Evolutionary conservation across 768 basidiomycete species (phyloP).

Genomic region (Boletus edulis): DNA sequence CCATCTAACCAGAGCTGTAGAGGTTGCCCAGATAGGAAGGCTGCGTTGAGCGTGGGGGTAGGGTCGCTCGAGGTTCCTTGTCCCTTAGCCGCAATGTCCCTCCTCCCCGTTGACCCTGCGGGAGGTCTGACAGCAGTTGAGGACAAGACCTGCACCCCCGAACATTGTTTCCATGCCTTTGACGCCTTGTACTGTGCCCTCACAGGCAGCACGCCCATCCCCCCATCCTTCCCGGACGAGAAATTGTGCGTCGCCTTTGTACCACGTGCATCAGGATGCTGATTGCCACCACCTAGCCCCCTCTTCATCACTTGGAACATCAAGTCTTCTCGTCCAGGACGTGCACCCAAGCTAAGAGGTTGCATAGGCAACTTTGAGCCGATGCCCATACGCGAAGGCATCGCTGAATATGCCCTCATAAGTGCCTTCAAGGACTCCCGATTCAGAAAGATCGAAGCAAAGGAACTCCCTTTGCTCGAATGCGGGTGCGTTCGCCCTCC

Average conservation of each 20-base stretch:
- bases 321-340: constrained; percentile 56
- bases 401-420: constrained; percentile 88
- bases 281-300: constrained; percentile 40
- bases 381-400: constrained; percentile 66
- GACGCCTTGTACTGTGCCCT: constrained; percentile 80
- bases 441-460: constrained; percentile 74
- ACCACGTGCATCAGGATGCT: neutral
- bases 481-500: constrained; percentile 66
- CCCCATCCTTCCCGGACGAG: constrained; percentile 64
- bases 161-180: constrained; percentile 82
- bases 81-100: constrained; percentile 46
- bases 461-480: constrained; percentile 77
- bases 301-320: constrained; percentile 98
- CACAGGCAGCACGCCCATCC: constrained; percentile 48
- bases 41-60: constrained; percentile 1
- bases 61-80: constrained; percentile 7
- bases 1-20: neutral
- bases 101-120: constrained; percentile 51
- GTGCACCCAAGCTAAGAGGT: constrained; percentile 69
- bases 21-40: constrained; percentile 30
- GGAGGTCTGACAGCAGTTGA: constrained; percentile 38
- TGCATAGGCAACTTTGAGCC: constrained; percentile 95
- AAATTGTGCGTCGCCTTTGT: constrained; percentile 65
- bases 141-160: constrained; percentile 56
- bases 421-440: constrained; percentile 89